phyloP scores from a whole-genome alignment of 805 yeast genomes.

The Candida ascalaphidarum region DNA sequence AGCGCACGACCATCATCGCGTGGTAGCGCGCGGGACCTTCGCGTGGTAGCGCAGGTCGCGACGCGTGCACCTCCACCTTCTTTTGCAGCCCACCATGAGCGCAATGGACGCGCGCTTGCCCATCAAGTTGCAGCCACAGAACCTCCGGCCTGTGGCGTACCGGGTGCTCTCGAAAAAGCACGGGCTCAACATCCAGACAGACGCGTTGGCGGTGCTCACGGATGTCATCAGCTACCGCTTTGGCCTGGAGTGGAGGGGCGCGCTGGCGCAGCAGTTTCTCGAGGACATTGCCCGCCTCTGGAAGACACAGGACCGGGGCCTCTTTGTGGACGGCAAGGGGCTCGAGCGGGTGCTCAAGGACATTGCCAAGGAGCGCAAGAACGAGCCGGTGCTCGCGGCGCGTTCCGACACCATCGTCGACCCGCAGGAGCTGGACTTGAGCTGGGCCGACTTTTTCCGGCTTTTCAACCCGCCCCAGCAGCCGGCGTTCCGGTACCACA shows the following conservation, averaged over 20 bases:
- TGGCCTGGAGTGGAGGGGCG: conserved; percentile 82
- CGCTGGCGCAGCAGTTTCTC: conserved; percentile 50
- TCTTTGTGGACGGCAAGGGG: conserved; percentile 75
- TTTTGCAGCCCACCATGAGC: no score
- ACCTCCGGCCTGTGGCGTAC: conserved; percentile 86
- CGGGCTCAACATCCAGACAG: conserved; percentile 82
- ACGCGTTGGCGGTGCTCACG: conserved; percentile 69
- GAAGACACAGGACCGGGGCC: conserved; percentile 85
- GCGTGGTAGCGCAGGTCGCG: no score
- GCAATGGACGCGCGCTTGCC: conserved; percentile 41
- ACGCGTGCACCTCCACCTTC: no score
- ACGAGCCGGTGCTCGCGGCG: conserved; percentile 4
- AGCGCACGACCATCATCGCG: no score
- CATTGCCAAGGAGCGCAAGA: conserved; percentile 12
- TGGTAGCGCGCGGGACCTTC: no score
- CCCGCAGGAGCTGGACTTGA: conserved; percentile 20
- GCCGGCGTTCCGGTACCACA: conserved; percentile 58
- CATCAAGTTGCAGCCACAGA: conserved; percentile 67
- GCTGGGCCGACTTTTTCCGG: conserved; percentile 70
- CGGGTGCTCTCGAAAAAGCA: conserved; percentile 85
- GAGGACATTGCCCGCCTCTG: conserved; percentile 76
- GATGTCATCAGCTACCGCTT: conserved; percentile 66
- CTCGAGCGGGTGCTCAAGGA: conserved; percentile 59
- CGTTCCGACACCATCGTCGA: conserved; percentile 14
- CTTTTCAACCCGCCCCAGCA: conserved; percentile 57